Base-by-base conservation (phyloP, 495 filamentous ascomycete genomes). In the Viridothelium virens region DNA sequence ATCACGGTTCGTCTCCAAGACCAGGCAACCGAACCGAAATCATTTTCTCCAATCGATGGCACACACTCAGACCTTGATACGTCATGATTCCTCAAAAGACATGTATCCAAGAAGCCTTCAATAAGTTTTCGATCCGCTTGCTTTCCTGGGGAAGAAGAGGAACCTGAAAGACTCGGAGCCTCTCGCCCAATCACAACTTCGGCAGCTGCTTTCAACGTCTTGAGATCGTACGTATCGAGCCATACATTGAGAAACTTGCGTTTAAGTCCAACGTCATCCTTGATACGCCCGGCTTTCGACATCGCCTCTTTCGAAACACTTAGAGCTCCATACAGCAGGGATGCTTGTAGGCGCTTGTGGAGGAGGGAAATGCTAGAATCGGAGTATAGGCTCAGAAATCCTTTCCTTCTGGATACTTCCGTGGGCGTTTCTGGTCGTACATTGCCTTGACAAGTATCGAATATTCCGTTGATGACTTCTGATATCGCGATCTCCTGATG, bases 181-280 rank as follows among this genome's bases (percentile, higher is more conserved):
- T 81, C 78, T 61, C 87, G 81, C 14, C 86, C 87, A 53, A 87
- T 76, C 3, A 89, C 77, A 4, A 86, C 82, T 69, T 89, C 87
- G 34, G 81, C 70, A 1, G 84, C 85, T 0, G 82, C 79, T 64
- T 77, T 74, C 44, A 89, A 72, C 5, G 73, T 71, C 10, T 67
- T 69, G 3, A 79, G 73, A 59, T 87, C 79, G 71, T 89, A 89
- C 1, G 79, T 83, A 41, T 83, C 75, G 3, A 84, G 69, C 82
- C 85, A 88, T 11, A 87, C 72, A 62, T 79, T 75, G 44, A 88
- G 70, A 66, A 86, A 88, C 50, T 79, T 81, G 62, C 77, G 79
- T 39, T 80, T 79, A 46, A 87, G 70, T 4, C 87, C 87, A 37
- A 89, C 59, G 69, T 89, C 87, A 59, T 83, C 80, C 41, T 77